Evolutionary conservation across 2,329 filamentous ascomycete genomes (phyloP), one percentile per base, ranked within the genome.

Genomic region (Xylaria hypoxylon): DNA sequence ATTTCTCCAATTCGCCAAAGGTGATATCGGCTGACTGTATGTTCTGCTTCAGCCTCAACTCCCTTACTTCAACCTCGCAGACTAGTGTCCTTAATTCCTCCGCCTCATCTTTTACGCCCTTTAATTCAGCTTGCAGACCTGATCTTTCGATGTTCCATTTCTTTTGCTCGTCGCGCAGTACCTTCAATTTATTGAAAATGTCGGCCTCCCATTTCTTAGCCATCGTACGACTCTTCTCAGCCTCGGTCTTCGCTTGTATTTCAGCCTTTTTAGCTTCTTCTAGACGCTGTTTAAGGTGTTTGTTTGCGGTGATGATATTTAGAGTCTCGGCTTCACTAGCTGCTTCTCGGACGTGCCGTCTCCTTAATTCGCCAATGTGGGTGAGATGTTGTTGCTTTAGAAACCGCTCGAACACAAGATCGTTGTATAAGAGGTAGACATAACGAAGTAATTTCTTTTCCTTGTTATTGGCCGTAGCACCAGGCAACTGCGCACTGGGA

Each of bases 281-380:
- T 8, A 93, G 84, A 59, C 91, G 90, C 61, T 88, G 87, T 76
- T 90, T 92, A 33, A 95, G 80, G 22, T 88, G 88, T 19, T 91
- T 88, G 75, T 94, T 95, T 19, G 86, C 89, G 72, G 93, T 90
- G 69, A 95, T 87, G 3, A 96, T 80, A 59, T 94, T 93, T 71
- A 95, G 92, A 1, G 91, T 93, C 75, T 96, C 92, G 0, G 92
- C 92, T 76, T 95, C 92, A 0, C 88, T 90, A 1, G 92, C 91
- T 7, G 91, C 91, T 76, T 94, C 91, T 70, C 87, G 87, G 69
- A 95, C 88, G 65, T 93, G 90, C 68, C 89, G 89, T 15, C 91
- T 85, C 71, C 92, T 90, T 47, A 96, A 80, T 73, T 93, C 91
- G 0, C 92, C 92, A 75, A 96, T 94, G 65, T 95, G 92, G 1